Conservation (phyloP, 768 basidiomycete species). For the Suillus bovinus region DNA sequence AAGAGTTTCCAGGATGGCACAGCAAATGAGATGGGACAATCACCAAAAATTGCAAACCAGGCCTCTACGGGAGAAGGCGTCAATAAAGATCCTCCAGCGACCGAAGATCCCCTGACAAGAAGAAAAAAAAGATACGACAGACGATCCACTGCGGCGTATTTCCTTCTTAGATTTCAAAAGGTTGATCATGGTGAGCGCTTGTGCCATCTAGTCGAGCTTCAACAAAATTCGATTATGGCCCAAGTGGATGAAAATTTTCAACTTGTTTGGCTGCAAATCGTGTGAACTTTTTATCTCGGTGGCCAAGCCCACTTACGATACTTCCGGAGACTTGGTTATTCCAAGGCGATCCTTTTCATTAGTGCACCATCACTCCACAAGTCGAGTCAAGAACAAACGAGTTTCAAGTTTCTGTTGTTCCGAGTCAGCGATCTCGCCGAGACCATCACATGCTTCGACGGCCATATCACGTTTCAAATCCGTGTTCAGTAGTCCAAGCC, state of each 20-base stretch:
- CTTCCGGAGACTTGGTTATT: slow-evolving; percentile 4
- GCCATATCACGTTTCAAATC: background rate
- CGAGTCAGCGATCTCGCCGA: background rate
- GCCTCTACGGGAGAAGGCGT: slow-evolving; percentile 3
- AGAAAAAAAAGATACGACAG: slow-evolving; percentile 15
- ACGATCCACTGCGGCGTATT: slow-evolving; percentile 12
- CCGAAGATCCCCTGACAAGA: background rate
- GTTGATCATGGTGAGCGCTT: background rate
- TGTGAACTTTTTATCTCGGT: slow-evolving; percentile 11
- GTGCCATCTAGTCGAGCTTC: background rate
- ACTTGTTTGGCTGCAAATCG: slow-evolving; percentile 11
- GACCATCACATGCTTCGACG: background rate
- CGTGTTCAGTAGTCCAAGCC: background rate
- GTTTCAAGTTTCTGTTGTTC: background rate
- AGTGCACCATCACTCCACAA: background rate
- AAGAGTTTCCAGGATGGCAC: slow-evolving; percentile 3
- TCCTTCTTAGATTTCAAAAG: background rate
- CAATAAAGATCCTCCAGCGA: slow-evolving; percentile 17
- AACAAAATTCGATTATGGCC: background rate
- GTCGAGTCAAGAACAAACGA: background rate
- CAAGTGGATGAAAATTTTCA: slow-evolving; percentile 5
- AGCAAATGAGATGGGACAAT: slow-evolving; percentile 9
- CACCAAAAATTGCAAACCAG: background rate
- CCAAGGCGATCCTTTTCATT: slow-evolving; percentile 1
- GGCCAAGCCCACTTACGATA: slow-evolving; percentile 4